A percentile compares a stretch with the other conserved stretches of the same genome.
Evolutionary conservation across 345 rosid species (phyloP).

Genomic region (Ailanthus altissimus): DNA sequence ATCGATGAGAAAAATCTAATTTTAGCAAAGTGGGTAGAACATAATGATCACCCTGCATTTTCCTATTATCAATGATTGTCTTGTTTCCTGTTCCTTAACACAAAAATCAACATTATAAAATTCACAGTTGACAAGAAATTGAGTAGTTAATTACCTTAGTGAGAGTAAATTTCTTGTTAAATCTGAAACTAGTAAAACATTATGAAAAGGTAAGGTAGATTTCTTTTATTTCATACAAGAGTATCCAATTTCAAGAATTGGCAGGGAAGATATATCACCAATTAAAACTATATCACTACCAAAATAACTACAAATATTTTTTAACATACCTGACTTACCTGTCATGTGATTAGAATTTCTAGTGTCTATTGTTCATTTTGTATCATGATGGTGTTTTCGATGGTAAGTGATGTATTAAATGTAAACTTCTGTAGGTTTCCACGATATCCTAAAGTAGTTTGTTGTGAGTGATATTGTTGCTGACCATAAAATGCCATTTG

Average conservation of each 20-base stretch:
- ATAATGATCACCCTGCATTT: neutral
- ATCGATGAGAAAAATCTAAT: neutral
- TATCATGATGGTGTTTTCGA: neutral
- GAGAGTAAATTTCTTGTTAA: too few relatives aligned
- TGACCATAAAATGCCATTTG: slow-evolving; percentile 19
- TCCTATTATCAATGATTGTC: slow-evolving; percentile 4
- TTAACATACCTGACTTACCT: neutral
- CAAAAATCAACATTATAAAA: slow-evolving; percentile 17
- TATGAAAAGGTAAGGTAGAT: neutral
- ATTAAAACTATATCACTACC: neutral
- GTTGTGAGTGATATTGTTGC: neutral
- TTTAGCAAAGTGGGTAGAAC: neutral
- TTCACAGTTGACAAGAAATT: slow-evolving; percentile 19
- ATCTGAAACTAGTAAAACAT: neutral
- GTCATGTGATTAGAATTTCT: neutral
- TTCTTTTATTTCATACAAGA: neutral
- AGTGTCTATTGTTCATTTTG: neutral
- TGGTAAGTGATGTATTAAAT: neutral
- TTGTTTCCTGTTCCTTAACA: slow-evolving; percentile 14
- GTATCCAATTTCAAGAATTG: neutral
- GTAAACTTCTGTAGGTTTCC: neutral
- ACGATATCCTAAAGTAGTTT: neutral
- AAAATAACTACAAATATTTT: neutral
- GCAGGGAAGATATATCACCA: slow-evolving; percentile 2
- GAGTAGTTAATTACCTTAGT: neutral